Evolutionary conservation across 305 asterid species (phyloP).

Genomic region (Ajuga reptans): DNA sequence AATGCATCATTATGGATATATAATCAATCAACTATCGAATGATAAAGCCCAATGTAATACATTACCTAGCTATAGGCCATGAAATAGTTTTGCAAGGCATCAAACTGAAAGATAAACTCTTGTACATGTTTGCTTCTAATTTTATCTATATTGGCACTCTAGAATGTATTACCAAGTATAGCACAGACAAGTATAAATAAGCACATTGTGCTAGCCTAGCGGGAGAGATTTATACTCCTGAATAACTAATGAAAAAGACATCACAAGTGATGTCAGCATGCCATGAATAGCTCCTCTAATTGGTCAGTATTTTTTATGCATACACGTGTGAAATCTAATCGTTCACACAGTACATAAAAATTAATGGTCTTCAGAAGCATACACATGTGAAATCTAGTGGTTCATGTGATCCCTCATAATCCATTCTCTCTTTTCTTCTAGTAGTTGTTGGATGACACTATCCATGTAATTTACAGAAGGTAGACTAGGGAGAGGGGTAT

Average conservation of each 20-base stretch:
- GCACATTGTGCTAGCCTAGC: not conserved
- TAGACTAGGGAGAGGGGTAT: slow-evolving; percentile 17
- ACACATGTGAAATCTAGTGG: slow-evolving; percentile 22
- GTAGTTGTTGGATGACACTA: slow-evolving; percentile 22
- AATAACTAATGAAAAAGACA: slow-evolving; percentile 5
- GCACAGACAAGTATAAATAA: slow-evolving; percentile 11
- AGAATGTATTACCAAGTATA: slow-evolving; percentile 6
- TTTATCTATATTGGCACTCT: slow-evolving; percentile 18
- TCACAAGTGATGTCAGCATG: slow-evolving; percentile 23
- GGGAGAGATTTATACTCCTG: slow-evolving; percentile 20
- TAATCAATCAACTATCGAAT: not conserved
- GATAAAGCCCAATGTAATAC: not conserved
- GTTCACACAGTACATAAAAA: slow-evolving; percentile 15
- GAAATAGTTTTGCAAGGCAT: slow-evolving; percentile 36
- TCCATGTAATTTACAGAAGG: slow-evolving; percentile 34
- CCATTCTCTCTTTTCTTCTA: slow-evolving; percentile 2
- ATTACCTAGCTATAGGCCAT: slow-evolving; percentile 51
- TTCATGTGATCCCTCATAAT: slow-evolving; percentile 16
- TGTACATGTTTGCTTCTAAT: slow-evolving; percentile 32
- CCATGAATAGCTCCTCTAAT: slow-evolving; percentile 5
- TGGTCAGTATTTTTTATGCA: not conserved
- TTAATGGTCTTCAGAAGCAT: not conserved
- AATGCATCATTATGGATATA: slow-evolving; percentile 5
- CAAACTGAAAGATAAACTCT: slow-evolving; percentile 23
- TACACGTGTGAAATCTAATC: slow-evolving; percentile 17